Evolutionary conservation across 805 yeast species (phyloP).

Genomic region (Zygosaccharomyces bisporus): DNA sequence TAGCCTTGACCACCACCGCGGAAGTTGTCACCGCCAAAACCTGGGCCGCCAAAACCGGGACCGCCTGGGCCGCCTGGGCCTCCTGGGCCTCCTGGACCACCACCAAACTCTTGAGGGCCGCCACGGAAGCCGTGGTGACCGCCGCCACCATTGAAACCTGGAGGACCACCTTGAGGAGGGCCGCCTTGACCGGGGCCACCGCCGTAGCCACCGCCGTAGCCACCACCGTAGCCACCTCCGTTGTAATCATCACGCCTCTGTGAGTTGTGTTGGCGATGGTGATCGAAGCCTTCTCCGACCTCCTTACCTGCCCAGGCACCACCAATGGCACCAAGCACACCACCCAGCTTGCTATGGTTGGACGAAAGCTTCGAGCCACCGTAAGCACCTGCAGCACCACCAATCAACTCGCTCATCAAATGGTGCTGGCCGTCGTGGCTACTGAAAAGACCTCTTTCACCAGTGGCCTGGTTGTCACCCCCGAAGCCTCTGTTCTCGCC

Average conservation of each 20-base stretch:
- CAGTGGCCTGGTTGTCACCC: not conserved
- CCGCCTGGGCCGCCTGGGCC: constrained; percentile 22
- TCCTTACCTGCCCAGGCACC: constrained; percentile 56
- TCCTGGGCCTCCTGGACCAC: constrained; percentile 10
- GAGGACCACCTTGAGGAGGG: too few relatives aligned
- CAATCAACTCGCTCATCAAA: constrained; percentile 39
- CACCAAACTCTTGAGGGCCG: constrained; percentile 10
- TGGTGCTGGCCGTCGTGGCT: constrained; percentile 1
- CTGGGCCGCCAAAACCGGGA: constrained; percentile 13
- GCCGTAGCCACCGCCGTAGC: constrained; percentile 12
- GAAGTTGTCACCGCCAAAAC: constrained; percentile 17
- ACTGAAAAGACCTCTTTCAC: not conserved
- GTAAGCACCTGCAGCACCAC: constrained; percentile 53
- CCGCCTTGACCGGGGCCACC: constrained; percentile 10
- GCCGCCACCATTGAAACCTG: constrained; percentile 7
- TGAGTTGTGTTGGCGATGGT: constrained; percentile 17
- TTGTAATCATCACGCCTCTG: constrained; percentile 11
- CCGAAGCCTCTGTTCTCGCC: constrained; percentile 40
- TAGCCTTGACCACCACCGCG: constrained; percentile 16
- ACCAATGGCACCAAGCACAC: constrained; percentile 50
- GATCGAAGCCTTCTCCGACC: constrained; percentile 40
- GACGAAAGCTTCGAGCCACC: constrained; percentile 43
- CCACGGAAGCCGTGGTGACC: not conserved
- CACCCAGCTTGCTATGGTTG: constrained; percentile 38
- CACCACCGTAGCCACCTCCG: constrained; percentile 14